These are phyloP conservation scores for Rugonectria rugulosa DNA, from an alignment of 2,329 filamentous ascomycete species.

Conservation along the genomic window DNA sequence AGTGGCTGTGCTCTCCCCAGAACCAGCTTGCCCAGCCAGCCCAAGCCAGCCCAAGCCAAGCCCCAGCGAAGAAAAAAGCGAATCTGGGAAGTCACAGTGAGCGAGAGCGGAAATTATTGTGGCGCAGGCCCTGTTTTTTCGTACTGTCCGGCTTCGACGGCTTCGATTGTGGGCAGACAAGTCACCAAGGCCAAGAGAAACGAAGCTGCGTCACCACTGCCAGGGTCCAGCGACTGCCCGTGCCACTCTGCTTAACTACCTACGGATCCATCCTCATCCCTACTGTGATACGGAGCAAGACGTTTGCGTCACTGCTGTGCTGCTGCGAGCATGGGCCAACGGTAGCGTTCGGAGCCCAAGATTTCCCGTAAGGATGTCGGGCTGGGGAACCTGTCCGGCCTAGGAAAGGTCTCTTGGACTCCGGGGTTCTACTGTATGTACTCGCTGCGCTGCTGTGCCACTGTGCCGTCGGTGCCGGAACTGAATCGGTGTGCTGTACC, in stretches of 20 bases:
- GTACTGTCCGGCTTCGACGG: slow-evolving; percentile 14
- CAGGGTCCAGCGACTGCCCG: slow-evolving; percentile 5
- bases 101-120: slow-evolving; percentile 6
- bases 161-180: slow-evolving; percentile 6
- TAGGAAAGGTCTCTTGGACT: not conserved
- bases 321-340: not conserved
- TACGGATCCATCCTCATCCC: not conserved
- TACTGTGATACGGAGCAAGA: not conserved
- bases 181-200: slow-evolving; percentile 1
- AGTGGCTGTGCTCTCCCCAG: slow-evolving; percentile 40
- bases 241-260: too few species aligned
- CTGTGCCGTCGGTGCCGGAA: not conserved
- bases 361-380: slow-evolving; percentile 3
- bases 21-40: too few species aligned
- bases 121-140: slow-evolving; percentile 19
- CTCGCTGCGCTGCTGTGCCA: not conserved
- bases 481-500: slow-evolving; percentile 6
- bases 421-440: too few species aligned
- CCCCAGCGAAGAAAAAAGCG: not conserved
- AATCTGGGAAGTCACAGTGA: not conserved
- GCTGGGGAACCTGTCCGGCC: slow-evolving; percentile 2
- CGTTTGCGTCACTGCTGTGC: slow-evolving; percentile 19
- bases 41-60: slow-evolving; percentile 4
- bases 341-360: too few species aligned
- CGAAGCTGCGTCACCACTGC: slow-evolving; percentile 20